Evolutionary conservation across 139 green algal species (phyloP), one percentile per base, ranked within the genome.

Genomic region (Chlorella sp.): DNA sequence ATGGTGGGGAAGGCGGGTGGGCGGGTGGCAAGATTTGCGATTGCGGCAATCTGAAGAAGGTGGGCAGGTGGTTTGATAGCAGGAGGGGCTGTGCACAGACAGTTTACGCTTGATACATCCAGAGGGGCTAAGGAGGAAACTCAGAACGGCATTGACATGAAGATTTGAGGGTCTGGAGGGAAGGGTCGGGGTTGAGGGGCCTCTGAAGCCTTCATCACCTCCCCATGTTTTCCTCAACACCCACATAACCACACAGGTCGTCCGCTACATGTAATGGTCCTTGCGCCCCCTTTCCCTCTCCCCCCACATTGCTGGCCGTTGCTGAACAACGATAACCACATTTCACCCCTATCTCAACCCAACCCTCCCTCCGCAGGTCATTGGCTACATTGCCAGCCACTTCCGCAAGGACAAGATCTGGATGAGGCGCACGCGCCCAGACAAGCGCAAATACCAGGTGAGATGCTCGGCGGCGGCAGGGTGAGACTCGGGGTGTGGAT

Each of bases 321-420:
- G 48, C 48, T 57, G 48, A 57, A 57, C 48, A 57, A 16, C 9
- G 48, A 16, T 9, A 57, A n/a, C n/a, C n/a, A n/a, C n/a, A n/a
- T n/a, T n/a, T n/a, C n/a, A n/a, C n/a, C n/a, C n/a, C n/a, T n/a
- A n/a, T n/a, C 48, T 16, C 48, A 9, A 57, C 9, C 48, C 48
- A 16, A 9, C 48, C 48, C 48, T 57, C 84, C 24, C 0, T 11
- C 19, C n/a, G 89, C 79, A 83, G 48, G 91, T 99, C 37, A 99
- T 99, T n/a, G 94, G 95, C 36, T 99, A 99, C 95, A 98, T 99
- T 81, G 98, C 98, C 22, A 95, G 81, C 39, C 95, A 99, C 87
- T 99, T 98, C 91, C 93, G 97, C n/a, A 97, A 97, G 87, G 98
- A 99, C 94, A 99, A 99, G 95, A 99, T 99, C 92, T 99, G 98